Conservation (phyloP, 192 early-diverging fungal genomes). For the Neocallimastix lanati region DNA sequence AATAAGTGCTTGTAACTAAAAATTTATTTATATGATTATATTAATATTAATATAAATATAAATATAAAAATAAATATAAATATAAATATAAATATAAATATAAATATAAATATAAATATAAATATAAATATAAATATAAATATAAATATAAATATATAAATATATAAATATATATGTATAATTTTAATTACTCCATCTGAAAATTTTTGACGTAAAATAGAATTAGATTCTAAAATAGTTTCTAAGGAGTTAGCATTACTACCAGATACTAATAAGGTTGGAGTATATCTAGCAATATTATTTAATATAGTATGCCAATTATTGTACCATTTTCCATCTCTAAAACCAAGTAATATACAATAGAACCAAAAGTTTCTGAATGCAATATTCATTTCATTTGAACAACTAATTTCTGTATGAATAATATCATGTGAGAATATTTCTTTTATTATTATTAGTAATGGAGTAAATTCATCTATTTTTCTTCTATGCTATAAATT, state of each 20-base stretch:
- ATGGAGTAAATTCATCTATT: slow-evolving; percentile 5
- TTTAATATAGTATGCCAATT: slow-evolving; percentile 54
- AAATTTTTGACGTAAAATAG: slow-evolving; percentile 47
- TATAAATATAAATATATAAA: neutral
- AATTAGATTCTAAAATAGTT: slow-evolving; percentile 70
- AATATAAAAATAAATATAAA: no score
- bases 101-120: neutral
- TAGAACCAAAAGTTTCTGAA: slow-evolving; percentile 90
- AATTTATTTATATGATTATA: no score
- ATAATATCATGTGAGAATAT: neutral
- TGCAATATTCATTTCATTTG: slow-evolving; percentile 5
- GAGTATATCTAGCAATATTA: slow-evolving; percentile 65
- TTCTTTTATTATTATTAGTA: neutral
- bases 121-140: slow-evolving; percentile 1
- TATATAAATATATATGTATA: slow-evolving; percentile 3
- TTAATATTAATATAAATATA: no score
- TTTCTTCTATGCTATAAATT: slow-evolving; percentile 16
- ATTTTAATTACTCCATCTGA: slow-evolving; percentile 17
- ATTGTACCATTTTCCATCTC: slow-evolving; percentile 50
- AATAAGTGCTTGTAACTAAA: slow-evolving; percentile 20
- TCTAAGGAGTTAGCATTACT: slow-evolving; percentile 58
- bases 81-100: neutral
- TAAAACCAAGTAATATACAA: slow-evolving; percentile 56
- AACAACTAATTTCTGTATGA: slow-evolving; percentile 27
- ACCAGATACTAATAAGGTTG: slow-evolving; percentile 49